Percentiles rank a stretch among this genome's conserved stretches.
Evolutionary conservation across 2,329 filamentous ascomycete species (phyloP).

Genomic region (Fonsecaea monophora): DNA sequence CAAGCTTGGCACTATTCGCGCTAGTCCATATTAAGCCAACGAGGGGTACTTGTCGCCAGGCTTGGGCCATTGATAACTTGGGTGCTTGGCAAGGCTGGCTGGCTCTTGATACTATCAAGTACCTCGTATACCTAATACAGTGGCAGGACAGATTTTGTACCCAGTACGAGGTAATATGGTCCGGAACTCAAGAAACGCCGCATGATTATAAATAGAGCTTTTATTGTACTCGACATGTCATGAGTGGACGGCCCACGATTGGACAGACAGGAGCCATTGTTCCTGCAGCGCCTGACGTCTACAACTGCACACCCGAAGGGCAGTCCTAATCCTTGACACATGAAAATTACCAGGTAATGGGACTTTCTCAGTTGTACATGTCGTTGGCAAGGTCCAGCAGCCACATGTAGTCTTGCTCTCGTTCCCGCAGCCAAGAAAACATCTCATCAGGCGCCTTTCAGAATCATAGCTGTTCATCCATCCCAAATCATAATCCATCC

Average conservation of each 20-base stretch:
- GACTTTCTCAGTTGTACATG: constrained; percentile 17
- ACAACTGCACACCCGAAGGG: not conserved
- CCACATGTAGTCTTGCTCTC: constrained; percentile 31
- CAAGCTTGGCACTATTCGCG: constrained; percentile 4
- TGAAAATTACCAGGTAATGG: not conserved
- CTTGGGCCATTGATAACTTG: not conserved
- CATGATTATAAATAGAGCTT: constrained; percentile 35
- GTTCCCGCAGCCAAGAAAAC: constrained; percentile 32
- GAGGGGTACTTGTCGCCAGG: not conserved
- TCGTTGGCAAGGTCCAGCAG: constrained; percentile 19
- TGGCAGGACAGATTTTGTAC: too few species aligned
- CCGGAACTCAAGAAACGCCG: not conserved
- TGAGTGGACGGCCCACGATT: constrained; percentile 29
- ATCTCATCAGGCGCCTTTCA: constrained; percentile 24
- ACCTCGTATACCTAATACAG: too few species aligned
- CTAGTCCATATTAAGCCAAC: not conserved
- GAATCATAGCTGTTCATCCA: constrained; percentile 30
- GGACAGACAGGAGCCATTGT: constrained; percentile 29
- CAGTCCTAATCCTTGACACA: constrained; percentile 6
- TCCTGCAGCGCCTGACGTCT: constrained; percentile 18
- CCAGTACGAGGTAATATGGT: not conserved
- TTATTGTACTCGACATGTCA: constrained; percentile 38
- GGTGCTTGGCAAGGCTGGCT: not conserved
- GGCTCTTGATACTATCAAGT: too few species aligned
- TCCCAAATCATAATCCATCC: constrained; percentile 38